These are phyloP conservation scores for Chaetomium globosum DNA, from an alignment of 2,329 filamentous ascomycete genomes.

Conservation along the genomic window DNA sequence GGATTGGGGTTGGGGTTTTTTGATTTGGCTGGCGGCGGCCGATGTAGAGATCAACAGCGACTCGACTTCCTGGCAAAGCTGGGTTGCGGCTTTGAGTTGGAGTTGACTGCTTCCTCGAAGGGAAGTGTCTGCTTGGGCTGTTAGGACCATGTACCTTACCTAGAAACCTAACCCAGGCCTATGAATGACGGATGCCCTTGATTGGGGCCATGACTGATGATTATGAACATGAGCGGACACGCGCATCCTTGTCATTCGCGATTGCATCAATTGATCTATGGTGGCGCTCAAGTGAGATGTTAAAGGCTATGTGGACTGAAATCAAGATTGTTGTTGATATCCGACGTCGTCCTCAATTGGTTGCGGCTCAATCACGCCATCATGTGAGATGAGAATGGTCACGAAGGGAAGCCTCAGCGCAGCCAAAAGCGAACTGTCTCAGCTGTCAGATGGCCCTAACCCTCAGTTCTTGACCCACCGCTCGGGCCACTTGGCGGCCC, in stretches of 20 bases:
- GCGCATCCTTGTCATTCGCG: neutral
- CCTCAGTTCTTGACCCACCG: neutral
- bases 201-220: neutral
- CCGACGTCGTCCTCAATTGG: too few species aligned
- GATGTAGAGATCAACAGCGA: too few species aligned
- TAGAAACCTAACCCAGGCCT: neutral
- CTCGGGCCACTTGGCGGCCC: conserved; percentile 8
- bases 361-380: too few species aligned
- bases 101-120: neutral
- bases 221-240: neutral
- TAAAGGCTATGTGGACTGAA: too few species aligned
- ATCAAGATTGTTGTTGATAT: too few species aligned
- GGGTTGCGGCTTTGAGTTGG: neutral
- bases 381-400: neutral
- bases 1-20: neutral
- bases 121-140: neutral
- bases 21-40: too few species aligned
- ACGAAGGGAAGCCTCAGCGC: neutral
- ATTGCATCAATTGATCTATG: neutral
- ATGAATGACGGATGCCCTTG: neutral
- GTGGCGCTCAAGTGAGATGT: too few species aligned
- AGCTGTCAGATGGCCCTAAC: neutral
- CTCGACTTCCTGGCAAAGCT: neutral
- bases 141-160: neutral
- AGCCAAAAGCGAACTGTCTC: neutral